Base-by-base conservation (phyloP, 345 rosid species). In the Syzygium aromaticum region DNA sequence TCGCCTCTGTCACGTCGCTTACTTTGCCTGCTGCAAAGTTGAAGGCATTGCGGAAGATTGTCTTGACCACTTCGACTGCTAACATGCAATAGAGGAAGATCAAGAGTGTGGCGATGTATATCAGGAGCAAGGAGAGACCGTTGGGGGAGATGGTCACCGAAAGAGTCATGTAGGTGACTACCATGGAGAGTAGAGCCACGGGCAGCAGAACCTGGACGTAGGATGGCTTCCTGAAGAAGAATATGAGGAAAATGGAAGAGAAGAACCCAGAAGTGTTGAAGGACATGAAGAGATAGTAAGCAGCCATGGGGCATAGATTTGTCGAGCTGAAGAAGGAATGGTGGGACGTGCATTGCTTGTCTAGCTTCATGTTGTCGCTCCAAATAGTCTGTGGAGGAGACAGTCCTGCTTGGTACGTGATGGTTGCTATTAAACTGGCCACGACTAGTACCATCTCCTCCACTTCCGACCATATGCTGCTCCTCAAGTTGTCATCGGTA, bases 391-490 rank as follows among this genome's bases (percentile, higher is more conserved):
- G 12, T n/a, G 54, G 85, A 83, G 54, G 85, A 46, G 85, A 83
- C 85, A 83, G 54, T 52, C 85, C 85, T 51, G 85, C 85, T 30
- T 83, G 54, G 54, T 83, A 83, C 51, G 54, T 83, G 54, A 52
- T 52, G 21, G 85, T 83, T 15, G 85, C 85, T 51, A 49, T 1
- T 28, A 83, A 83, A 51, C 85, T 83, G 38, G 85, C 85, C 54
- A 83, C 85, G 13, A 83, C 85, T 14, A 83, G 85, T 5, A 83
- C 85, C 85, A 83, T 52, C 85, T 83, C 38, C 54, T 83, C 85
- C 85, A 83, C 85, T 83, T 83, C 85, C 19, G 85, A 83, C 85
- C 85, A 52, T 27, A 83, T 83, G 85, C 85, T 51, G 54, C 54
- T 83, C 40, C 54, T 52, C 6, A 13, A 46, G 52, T 49, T 38